Evolutionary conservation across 148 eudicot species (phyloP), one percentile per base, ranked within the genome.

Genomic region (Fagopyrum esculentum): DNA sequence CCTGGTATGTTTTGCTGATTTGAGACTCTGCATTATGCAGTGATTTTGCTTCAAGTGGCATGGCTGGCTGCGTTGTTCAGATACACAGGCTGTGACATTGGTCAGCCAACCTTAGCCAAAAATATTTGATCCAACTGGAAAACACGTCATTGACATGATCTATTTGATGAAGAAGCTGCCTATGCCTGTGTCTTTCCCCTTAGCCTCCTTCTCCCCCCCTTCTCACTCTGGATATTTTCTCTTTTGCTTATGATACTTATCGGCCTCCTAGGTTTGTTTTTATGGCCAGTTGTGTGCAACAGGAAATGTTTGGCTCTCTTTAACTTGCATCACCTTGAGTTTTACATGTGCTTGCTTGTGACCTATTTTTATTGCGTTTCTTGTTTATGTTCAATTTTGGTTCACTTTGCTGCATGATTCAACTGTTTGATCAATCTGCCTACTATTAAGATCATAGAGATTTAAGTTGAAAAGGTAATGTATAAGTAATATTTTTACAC

Each of bases 261-360:
- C 3, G n/a, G 59, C n/a, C 63, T n/a, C 19, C 19, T 26, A 57
- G 63, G 29, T n/a, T 4, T 9, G 3, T 19, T 57, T 40, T 35
- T 19, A 15, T 66, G 45, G 71, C 71, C 44, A 2, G 69, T 66
- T 66, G 45, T 66, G 71, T 66, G 71, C 71, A 40, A 66, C 46
- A 4, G 46, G 45, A 66, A 66, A 13, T 43, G 47, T 66, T 66
- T 66, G 46, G 46, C 46, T 66, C 12, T 66, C 46, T 66, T 4
- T 35, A 61, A 66, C 71, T 35, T 40, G 71, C 71, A 40, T 13
- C 19, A 6, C 15, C 47, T 35, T 0, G 46, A 64, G 44, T 11
- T 40, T 35, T 11, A 9, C 46, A 3, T 40, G 35, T 2, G 30
- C 43, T 61, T 35, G 69, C 9, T 7, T 49, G 12, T 16, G 59